Evolutionary conservation across 2,329 filamentous ascomycete genomes (phyloP).

Genomic region (Alternaria dauci): DNA sequence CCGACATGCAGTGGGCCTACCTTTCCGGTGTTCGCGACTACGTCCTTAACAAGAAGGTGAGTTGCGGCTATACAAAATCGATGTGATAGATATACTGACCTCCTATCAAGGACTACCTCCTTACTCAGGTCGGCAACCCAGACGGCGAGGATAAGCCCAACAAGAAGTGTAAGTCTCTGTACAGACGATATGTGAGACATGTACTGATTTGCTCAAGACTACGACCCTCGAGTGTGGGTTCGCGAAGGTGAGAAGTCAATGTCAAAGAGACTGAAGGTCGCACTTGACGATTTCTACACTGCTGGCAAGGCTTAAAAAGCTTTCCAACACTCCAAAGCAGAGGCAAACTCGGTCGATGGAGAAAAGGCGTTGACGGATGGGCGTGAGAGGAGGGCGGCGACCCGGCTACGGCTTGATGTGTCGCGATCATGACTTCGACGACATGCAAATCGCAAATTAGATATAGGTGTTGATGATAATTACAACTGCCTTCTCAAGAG

Average conservation of each 20-base stretch:
- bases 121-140: constrained; percentile 74
- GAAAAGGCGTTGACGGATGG: constrained; percentile 27
- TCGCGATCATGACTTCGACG: neutral
- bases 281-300: constrained; percentile 91
- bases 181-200: neutral
- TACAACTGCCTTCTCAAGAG: neutral
- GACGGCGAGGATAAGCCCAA: constrained; percentile 97
- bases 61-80: constrained; percentile 46
- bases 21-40: constrained; percentile 92
- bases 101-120: neutral
- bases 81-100: neutral
- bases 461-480: neutral
- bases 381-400: constrained; percentile 3
- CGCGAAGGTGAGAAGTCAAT: constrained; percentile 98
- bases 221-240: constrained; percentile 76
- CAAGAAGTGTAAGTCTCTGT: constrained; percentile 75
- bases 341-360: constrained; percentile 1
- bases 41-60: constrained; percentile 77
- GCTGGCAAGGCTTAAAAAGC: constrained; percentile 73
- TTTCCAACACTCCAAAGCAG: neutral
- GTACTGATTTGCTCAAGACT: no score
- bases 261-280: constrained; percentile 75
- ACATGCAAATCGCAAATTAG: neutral
- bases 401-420: constrained; percentile 6
- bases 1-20: constrained; percentile 92